These are phyloP conservation scores for Vachellia pachyceras DNA, from an alignment of 306 rosid species.

Conservation along the genomic window DNA sequence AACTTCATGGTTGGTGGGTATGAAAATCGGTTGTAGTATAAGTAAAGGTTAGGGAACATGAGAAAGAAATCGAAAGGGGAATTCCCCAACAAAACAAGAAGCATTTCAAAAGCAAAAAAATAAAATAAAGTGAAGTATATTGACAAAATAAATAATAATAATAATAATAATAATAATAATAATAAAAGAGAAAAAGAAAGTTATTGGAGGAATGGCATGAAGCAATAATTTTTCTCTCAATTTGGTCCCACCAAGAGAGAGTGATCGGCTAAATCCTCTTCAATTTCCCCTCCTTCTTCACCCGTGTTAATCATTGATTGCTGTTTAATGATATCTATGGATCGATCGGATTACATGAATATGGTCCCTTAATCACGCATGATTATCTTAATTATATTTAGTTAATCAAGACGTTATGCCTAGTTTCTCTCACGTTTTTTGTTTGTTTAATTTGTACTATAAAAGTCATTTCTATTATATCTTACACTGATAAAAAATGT, in stretches of 20 bases:
- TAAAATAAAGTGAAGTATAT: too few species aligned
- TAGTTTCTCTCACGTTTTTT: constrained; percentile 29
- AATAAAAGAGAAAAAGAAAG: constrained; percentile 46
- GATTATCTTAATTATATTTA: constrained; percentile 53
- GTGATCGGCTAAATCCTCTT: not conserved
- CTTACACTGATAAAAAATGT: too few species aligned
- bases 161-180: too few species aligned
- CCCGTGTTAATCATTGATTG: not conserved
- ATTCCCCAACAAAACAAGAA: constrained; percentile 61
- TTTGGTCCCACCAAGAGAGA: not conserved
- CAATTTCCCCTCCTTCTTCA: not conserved
- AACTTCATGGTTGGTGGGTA: not conserved
- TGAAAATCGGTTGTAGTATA: constrained; percentile 24
- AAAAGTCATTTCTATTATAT: too few species aligned
- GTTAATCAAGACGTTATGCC: constrained; percentile 10
- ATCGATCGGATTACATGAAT: too few species aligned
- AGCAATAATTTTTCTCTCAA: too few species aligned
- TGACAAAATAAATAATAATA: too few species aligned
- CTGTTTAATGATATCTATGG: not conserved
- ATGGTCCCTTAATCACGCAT: constrained; percentile 11
- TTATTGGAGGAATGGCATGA: not conserved
- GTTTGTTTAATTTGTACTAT: constrained; percentile 46
- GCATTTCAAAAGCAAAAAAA: constrained; percentile 22
- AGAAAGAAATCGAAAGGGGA: constrained; percentile 40
- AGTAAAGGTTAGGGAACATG: constrained; percentile 29